A percentile compares a stretch with the other conserved stretches of the same genome.
These are phyloP conservation scores for Cynara cardunculus DNA, from an alignment of 129 eudicot genomes.

Conservation along the genomic window DNA sequence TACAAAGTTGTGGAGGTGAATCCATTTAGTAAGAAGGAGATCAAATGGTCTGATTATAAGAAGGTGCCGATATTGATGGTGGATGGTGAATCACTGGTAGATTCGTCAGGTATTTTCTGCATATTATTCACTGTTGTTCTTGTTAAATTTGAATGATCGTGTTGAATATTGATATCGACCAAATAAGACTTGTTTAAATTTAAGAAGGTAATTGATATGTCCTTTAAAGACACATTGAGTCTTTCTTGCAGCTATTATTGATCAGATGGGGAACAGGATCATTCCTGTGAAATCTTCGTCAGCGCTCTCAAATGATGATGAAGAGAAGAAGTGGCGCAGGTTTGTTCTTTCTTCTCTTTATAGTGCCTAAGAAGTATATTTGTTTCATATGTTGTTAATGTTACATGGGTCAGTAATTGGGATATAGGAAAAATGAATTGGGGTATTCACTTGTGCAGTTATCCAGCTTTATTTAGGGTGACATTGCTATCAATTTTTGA, in stretches of 20 bases:
- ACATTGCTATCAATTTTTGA: background rate
- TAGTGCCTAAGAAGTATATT: slow-evolving; percentile 2
- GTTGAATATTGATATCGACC: background rate
- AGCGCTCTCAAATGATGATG: slow-evolving; percentile 14
- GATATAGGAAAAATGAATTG: background rate
- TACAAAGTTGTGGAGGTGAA: slow-evolving; percentile 60
- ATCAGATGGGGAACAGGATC: slow-evolving; percentile 22
- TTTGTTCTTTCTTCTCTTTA: slow-evolving; percentile 8
- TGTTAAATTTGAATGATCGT: background rate
- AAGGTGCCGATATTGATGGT: slow-evolving; percentile 60
- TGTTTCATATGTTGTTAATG: slow-evolving; percentile 1
- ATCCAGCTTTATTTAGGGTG: background rate
- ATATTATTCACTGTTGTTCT: background rate
- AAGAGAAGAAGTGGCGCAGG: slow-evolving; percentile 42
- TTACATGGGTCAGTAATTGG: slow-evolving; percentile 4
- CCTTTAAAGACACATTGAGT: slow-evolving; percentile 16
- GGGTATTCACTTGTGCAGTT: background rate
- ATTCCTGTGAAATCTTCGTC: slow-evolving; percentile 11
- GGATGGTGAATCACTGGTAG: slow-evolving; percentile 54
- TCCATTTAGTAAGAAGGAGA: slow-evolving; percentile 57
- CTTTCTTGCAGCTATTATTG: slow-evolving; percentile 36
- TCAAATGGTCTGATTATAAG: slow-evolving; percentile 60
- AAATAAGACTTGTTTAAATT: background rate
- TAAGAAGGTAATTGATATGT: slow-evolving; percentile 6
- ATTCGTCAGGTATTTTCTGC: slow-evolving; percentile 61